Evolutionary conservation across 2,329 filamentous ascomycete species (phyloP).

Genomic region (Neofusicoccum ribis): DNA sequence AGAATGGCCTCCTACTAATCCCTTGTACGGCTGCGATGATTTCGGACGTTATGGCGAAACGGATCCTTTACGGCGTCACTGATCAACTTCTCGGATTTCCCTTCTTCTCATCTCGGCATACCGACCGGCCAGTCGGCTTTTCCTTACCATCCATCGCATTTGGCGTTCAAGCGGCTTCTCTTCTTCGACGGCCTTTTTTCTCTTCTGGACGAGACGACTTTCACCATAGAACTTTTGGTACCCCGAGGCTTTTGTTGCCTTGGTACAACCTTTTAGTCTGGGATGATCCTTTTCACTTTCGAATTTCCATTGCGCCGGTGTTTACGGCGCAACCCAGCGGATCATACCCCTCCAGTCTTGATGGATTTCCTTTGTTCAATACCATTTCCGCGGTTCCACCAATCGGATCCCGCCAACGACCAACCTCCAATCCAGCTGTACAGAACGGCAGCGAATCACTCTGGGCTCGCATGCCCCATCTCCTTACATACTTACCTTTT

Average conservation of each 20-base stretch:
- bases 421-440: conserved; percentile 5
- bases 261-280: conserved; percentile 15
- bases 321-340: conserved; percentile 6
- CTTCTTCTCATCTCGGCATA: conserved; percentile 3
- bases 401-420: neutral
- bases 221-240: conserved; percentile 20
- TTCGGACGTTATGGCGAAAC: conserved; percentile 31
- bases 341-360: conserved; percentile 17
- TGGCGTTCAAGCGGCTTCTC: conserved; percentile 39
- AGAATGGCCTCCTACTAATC: conserved; percentile 41
- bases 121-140: conserved; percentile 13
- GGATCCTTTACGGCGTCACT: conserved; percentile 37
- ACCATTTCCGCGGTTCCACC: neutral
- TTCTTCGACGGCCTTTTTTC: conserved; percentile 24
- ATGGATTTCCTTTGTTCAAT: conserved; percentile 20
- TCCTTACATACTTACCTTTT: conserved; percentile 10
- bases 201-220: conserved; percentile 19
- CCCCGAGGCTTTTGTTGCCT: neutral
- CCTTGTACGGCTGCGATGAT: conserved; percentile 18
- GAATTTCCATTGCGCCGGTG: conserved; percentile 20
- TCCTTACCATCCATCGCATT: conserved; percentile 21
- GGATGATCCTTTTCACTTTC: conserved; percentile 21
- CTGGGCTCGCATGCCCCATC: conserved; percentile 1
- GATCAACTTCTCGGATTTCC: conserved; percentile 31
- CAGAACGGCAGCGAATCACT: conserved; percentile 9